phyloP scores from a whole-genome alignment of 2,329 filamentous ascomycete species.

The Aspergillus quadrilineatus region DNA sequence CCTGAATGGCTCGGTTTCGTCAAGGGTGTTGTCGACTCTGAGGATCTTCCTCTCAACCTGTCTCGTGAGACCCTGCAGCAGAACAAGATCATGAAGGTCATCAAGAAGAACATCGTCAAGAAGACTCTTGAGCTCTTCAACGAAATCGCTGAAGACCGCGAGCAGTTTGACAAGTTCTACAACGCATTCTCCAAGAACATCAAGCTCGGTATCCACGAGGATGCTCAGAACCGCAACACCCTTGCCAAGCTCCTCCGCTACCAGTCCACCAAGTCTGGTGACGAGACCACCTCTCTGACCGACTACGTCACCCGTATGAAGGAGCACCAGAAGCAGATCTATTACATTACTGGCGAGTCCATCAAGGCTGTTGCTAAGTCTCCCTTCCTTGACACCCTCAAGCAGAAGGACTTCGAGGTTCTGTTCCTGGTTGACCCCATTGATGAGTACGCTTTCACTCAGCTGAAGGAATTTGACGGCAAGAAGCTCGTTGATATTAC shows the following conservation, averaged over 20 bases:
- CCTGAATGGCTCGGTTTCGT: constrained; percentile 99
- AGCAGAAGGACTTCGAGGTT: constrained; percentile 99
- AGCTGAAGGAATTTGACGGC: constrained; percentile 99
- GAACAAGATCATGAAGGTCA: constrained; percentile 99
- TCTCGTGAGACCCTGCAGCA: constrained; percentile 99
- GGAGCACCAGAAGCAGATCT: constrained; percentile 99
- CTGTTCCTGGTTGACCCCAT: constrained; percentile 99
- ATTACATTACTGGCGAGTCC: constrained; percentile 99
- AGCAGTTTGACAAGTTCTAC: constrained; percentile 99
- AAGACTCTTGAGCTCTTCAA: constrained; percentile 99
- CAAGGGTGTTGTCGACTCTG: constrained; percentile 99
- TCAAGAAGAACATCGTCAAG: constrained; percentile 99
- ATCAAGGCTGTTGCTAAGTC: constrained; percentile 98
- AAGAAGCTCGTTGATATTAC: constrained; percentile 99
- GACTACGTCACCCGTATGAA: constrained; percentile 99
- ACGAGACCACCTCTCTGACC: constrained; percentile 87
- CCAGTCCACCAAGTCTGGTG: constrained; percentile 98
- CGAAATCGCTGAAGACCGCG: constrained; percentile 98
- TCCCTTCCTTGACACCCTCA: constrained; percentile 97
- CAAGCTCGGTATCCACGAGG: constrained; percentile 99
- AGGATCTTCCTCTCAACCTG: constrained; percentile 98
- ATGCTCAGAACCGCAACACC: constrained; percentile 88
- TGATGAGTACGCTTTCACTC: constrained; percentile 98
- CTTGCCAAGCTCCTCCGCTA: constrained; percentile 99
- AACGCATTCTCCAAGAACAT: constrained; percentile 99